Percentiles rank a stretch among this genome's conserved stretches.
These are phyloP conservation scores for Rugonectria rugulosa DNA, from an alignment of 2,329 filamentous ascomycete genomes.

Conservation along the genomic window DNA sequence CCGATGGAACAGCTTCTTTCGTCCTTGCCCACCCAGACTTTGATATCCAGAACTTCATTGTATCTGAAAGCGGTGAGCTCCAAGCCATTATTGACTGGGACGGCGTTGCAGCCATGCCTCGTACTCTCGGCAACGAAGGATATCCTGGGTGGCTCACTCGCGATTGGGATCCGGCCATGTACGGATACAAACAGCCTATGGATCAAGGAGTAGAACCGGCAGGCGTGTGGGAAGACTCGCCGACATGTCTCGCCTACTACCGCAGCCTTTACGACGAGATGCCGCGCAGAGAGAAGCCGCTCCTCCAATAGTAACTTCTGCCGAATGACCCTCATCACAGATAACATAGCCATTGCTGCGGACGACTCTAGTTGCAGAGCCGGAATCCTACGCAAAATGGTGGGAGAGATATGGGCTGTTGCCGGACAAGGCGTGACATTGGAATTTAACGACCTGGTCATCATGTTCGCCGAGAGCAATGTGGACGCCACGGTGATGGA, in stretches of 20 bases:
- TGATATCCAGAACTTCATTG: conserved; percentile 42
- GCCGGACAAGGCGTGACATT: not conserved
- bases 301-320: not conserved
- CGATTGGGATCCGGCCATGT: conserved; percentile 29
- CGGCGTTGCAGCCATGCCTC: conserved; percentile 33
- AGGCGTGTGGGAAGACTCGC: not conserved
- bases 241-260: no score
- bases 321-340: not conserved
- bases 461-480: not conserved
- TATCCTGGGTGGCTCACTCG: conserved; percentile 29
- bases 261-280: no score
- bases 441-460: not conserved
- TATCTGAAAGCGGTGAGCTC: conserved; percentile 38
- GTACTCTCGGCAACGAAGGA: conserved; percentile 32
- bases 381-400: not conserved
- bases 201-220: not conserved
- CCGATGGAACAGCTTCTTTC: conserved; percentile 10
- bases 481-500: not conserved
- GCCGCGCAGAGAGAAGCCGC: not conserved
- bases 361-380: not conserved
- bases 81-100: conserved; percentile 43
- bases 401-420: not conserved
- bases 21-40: conserved; percentile 41
- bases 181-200: conserved; percentile 17
- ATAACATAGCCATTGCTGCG: not conserved